These are phyloP conservation scores for Cryphonectria nitschkei DNA, from an alignment of 2,329 filamentous ascomycete species.

Conservation along the genomic window DNA sequence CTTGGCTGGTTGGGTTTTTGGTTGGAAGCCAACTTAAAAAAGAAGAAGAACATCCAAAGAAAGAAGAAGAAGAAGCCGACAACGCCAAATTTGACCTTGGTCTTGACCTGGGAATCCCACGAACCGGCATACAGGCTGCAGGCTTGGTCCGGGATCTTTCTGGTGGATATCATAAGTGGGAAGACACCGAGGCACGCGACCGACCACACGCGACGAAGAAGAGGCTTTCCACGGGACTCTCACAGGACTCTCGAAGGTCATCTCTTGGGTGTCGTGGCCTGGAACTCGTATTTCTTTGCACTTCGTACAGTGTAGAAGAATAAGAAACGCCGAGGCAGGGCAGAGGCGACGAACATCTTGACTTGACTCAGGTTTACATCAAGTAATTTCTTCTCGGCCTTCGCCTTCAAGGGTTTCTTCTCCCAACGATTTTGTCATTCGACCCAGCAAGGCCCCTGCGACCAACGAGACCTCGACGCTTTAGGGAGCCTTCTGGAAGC, in stretches of 20 bases:
- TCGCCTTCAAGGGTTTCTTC: constrained; percentile 2
- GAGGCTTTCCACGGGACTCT: not conserved
- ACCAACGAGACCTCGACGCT: constrained; percentile 2
- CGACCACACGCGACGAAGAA: not conserved
- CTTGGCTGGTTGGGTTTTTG: not conserved
- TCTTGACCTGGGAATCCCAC: not conserved
- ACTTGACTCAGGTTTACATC: not conserved
- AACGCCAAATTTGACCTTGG: not conserved
- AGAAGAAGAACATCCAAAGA: not conserved
- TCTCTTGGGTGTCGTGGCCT: not conserved
- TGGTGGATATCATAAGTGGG: not conserved
- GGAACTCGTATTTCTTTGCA: not conserved
- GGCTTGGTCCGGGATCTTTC: not conserved
- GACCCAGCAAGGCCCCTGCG: constrained; percentile 16
- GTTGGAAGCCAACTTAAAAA: not conserved
- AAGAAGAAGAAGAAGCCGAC: not conserved
- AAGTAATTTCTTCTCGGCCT: constrained; percentile 5
- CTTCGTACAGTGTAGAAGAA: not conserved
- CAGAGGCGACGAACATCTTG: constrained; percentile 1
- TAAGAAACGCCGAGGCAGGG: not conserved
- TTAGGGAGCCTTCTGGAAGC: constrained; percentile 19
- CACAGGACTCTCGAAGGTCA: not conserved
- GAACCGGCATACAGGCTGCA: not conserved
- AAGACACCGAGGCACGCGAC: not conserved
- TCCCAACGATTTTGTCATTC: constrained; percentile 4